Percentiles rank a stretch among this genome's conserved stretches.
phyloP scores from a whole-genome alignment of 1,284 basidiomycete species.

The Coniferiporia sulphurascens region DNA sequence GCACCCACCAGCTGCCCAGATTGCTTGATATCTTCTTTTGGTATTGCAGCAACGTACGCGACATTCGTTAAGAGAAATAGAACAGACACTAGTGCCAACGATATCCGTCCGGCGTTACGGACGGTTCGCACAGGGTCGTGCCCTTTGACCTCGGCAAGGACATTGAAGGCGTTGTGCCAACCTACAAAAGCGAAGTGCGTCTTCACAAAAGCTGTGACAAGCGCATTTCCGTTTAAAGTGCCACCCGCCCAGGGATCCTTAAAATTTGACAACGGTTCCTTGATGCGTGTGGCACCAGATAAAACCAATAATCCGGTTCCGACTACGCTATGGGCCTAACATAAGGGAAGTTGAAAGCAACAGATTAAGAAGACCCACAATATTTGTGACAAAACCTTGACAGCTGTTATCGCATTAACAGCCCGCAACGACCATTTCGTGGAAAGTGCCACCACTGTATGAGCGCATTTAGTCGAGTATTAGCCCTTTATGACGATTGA shows the following conservation, averaged over 20 bases:
- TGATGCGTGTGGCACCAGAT: constrained; percentile 39
- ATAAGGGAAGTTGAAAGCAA: not conserved
- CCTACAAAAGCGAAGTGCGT: constrained; percentile 43
- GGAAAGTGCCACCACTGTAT: constrained; percentile 27
- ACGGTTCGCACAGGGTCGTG: constrained; percentile 37
- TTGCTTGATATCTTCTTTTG: constrained; percentile 37
- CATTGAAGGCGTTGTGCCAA: constrained; percentile 41
- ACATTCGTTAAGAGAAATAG: constrained; percentile 46
- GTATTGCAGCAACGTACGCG: constrained; percentile 36
- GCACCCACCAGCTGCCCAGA: constrained; percentile 44
- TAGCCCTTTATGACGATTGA: not conserved
- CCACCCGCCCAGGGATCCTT: constrained; percentile 43
- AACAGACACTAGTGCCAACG: constrained; percentile 37
- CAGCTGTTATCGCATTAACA: constrained; percentile 25
- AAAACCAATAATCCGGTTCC: constrained; percentile 46
- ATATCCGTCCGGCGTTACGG: constrained; percentile 40
- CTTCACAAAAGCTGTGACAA: constrained; percentile 42
- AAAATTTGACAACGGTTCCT: constrained; percentile 46
- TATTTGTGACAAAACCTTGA: constrained; percentile 28
- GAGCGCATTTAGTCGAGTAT: not conserved
- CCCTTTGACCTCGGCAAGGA: constrained; percentile 38
- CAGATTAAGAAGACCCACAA: constrained; percentile 22
- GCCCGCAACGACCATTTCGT: constrained; percentile 29
- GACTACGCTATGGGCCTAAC: constrained; percentile 30
- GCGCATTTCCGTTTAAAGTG: constrained; percentile 34